Conservation (phyloP, 176 grass and related monocot genomes). For the Avena eriantha region DNA sequence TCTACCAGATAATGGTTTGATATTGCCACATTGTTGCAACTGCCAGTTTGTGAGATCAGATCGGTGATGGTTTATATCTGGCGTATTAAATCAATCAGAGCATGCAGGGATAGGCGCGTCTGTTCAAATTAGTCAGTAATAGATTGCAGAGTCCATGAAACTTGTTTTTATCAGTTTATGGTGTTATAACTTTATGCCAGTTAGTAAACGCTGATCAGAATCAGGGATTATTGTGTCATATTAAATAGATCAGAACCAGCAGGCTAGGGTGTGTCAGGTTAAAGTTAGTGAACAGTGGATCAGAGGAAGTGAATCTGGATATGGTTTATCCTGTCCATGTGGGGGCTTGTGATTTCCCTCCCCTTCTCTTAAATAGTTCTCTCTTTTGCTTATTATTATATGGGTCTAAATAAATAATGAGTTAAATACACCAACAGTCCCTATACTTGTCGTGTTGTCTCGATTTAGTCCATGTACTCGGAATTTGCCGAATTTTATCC, state of each 20-base stretch:
- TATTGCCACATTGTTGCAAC: not conserved
- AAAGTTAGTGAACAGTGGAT: not conserved
- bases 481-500: no score
- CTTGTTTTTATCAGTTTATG: constrained; percentile 32
- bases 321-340: not conserved
- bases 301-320: not conserved
- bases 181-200: constrained; percentile 24
- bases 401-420: not conserved
- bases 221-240: not conserved
- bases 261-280: not conserved
- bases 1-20: constrained; percentile 22
- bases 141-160: not conserved
- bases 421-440: no score
- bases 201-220: not conserved
- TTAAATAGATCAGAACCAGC: constrained; percentile 7
- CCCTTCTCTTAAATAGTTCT: not conserved
- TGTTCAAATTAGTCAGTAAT: constrained; percentile 19
- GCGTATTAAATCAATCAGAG: constrained; percentile 24
- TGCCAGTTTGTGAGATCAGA: constrained; percentile 8
- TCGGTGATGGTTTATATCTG: not conserved
- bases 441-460: no score
- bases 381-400: not conserved
- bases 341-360: constrained; percentile 9
- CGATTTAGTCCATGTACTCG: no score
- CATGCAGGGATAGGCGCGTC: not conserved